Evolutionary conservation across 306 rosid genomes (phyloP), one percentile per base, ranked within the genome.

Genomic region (Quillaja saponaria): DNA sequence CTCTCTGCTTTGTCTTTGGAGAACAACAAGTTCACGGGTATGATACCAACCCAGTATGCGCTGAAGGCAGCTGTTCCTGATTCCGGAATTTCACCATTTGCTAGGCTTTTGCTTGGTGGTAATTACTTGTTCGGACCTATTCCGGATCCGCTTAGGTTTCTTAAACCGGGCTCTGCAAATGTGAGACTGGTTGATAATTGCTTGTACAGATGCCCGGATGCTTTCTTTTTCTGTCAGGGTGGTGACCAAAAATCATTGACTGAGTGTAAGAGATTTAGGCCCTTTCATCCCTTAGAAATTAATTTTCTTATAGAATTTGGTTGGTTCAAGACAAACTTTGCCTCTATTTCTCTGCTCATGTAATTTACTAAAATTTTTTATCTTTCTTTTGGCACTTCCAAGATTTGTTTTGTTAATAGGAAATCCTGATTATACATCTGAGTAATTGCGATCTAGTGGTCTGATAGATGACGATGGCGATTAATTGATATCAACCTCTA

Each of bases 31-130:
- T 72, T 88, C 35, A 81, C 67, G 0, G 98, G 96, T 6, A 61
- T 82, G 81, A 81, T 92, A 28, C 98, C 98, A 38, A 68, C 50
- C n/a, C 81, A 67, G 65, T 88, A 84, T 50, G 98, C 96, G 8
- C 10, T 88, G 50, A 88, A 86, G 49, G 72, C 74, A n/a, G 90
- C 61, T 10, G 20, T 64, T n/a, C 90, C 95, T 0, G 69, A 49
- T 4, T 3, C 55, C 0, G 95, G 92, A 15, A 54, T 75, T 4
- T 77, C 85, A 1, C 80, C 80, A 14, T 81, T 91, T 40, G 72
- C 6, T 25, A 86, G 97, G 75, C 87, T 91, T 1, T 25, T 91
- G 18, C 49, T 91, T 28, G 81, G 85, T 0, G 94, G 92, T 5
- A 91, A 91, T 34, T 88, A 84, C 85, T 68, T 88, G 58, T 45